phyloP scores from a whole-genome alignment of 2,329 filamentous ascomycete genomes.

The Hypoxylon sp. region DNA sequence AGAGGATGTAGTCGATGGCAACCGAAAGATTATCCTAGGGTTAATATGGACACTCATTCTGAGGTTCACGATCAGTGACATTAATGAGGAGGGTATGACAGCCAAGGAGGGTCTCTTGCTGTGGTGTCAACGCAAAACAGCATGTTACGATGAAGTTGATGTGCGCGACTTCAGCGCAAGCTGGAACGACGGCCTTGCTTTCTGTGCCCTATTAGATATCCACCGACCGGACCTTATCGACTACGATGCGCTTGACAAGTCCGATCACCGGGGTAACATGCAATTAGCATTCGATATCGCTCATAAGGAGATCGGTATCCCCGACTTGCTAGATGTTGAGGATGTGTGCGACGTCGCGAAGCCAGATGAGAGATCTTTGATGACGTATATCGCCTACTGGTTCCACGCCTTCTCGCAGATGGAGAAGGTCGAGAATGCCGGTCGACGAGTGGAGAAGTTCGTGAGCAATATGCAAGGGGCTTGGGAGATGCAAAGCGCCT shows the following conservation, averaged over 20 bases:
- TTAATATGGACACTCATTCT: constrained; percentile 99
- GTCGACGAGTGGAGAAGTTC: constrained; percentile 96
- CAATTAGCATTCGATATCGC: constrained; percentile 97
- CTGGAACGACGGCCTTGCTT: constrained; percentile 97
- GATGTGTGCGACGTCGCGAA: constrained; percentile 97
- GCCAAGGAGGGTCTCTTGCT: constrained; percentile 94
- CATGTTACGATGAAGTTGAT: constrained; percentile 96
- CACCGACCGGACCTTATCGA: constrained; percentile 97
- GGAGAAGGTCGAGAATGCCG: constrained; percentile 98
- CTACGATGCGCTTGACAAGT: constrained; percentile 93
- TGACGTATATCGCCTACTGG: constrained; percentile 99
- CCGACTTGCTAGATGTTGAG: constrained; percentile 93
- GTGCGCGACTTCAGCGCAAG: constrained; percentile 93
- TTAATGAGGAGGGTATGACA: constrained; percentile 97
- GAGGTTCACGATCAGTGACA: constrained; percentile 97
- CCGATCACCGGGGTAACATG: constrained; percentile 96
- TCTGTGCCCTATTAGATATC: constrained; percentile 95
- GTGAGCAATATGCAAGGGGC: constrained; percentile 98
- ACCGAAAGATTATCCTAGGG: constrained; percentile 95
- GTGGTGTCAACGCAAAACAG: constrained; percentile 98
- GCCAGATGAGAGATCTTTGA: constrained; percentile 94
- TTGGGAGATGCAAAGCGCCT: constrained; percentile 99
- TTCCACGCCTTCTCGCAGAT: constrained; percentile 99
- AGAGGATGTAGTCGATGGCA: constrained; percentile 97
- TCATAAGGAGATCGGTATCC: constrained; percentile 94